These are phyloP conservation scores for Mycena albidolilacea DNA, from an alignment of 768 basidiomycete species.

Conservation along the genomic window DNA sequence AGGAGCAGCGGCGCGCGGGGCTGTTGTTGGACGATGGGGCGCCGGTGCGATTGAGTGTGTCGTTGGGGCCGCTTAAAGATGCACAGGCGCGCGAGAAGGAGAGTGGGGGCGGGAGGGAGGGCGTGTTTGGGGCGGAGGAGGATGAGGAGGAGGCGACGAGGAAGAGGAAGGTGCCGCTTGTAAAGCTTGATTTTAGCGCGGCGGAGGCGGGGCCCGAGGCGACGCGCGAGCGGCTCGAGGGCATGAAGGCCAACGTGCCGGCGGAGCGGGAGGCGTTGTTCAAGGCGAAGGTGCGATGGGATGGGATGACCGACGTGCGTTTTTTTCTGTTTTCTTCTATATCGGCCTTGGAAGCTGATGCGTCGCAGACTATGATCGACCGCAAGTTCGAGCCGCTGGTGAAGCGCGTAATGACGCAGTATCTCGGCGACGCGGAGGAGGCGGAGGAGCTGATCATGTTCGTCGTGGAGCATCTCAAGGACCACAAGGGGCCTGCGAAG, in stretches of 20 bases:
- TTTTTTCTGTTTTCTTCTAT: conserved; percentile 16
- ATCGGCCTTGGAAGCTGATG: conserved; percentile 37
- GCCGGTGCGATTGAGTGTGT: conserved; percentile 89
- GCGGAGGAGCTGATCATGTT: conserved; percentile 93
- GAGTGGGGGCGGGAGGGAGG: conserved; percentile 59
- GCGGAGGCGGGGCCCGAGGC: conserved; percentile 87
- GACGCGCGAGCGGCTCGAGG: conserved; percentile 55
- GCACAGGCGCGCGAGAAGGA: conserved; percentile 57
- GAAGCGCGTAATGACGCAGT: conserved; percentile 86
- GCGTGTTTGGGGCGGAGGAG: conserved; percentile 84
- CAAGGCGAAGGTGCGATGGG: conserved; percentile 92
- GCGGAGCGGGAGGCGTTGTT: conserved; percentile 84
- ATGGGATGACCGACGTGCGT: conserved; percentile 88
- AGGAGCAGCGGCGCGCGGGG: conserved; percentile 92
- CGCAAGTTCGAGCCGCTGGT: conserved; percentile 90
- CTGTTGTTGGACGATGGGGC: conserved; percentile 93
- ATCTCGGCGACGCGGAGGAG: conserved; percentile 93
- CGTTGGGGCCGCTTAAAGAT: conserved; percentile 66
- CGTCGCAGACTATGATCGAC: conserved; percentile 78
- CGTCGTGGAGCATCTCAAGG: conserved; percentile 92
- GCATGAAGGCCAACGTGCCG: conserved; percentile 73
- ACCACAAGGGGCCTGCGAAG: conserved; percentile 88
- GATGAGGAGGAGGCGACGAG: conserved; percentile 90
- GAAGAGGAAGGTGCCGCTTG: conserved; percentile 89
- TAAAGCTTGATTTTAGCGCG: conserved; percentile 91